Evolutionary conservation across 2,329 filamentous ascomycete species (phyloP).

Genomic region (Aspergillus fischeri): DNA sequence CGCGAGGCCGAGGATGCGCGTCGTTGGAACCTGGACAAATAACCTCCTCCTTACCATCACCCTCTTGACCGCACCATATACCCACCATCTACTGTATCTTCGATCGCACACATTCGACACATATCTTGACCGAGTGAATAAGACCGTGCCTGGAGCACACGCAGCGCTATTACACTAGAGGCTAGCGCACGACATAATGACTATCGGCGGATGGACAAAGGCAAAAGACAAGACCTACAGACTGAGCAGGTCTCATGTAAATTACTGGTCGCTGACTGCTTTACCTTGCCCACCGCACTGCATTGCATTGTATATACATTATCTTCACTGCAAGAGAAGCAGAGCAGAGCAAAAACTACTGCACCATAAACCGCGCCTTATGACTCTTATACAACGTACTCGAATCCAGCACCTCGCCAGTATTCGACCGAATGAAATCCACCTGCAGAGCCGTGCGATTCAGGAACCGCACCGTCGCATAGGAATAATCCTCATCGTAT

Average conservation of each 20-base stretch:
- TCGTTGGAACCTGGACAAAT: slow-evolving; percentile 8
- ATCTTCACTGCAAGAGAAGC: too few species aligned
- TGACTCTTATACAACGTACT: slow-evolving; percentile 50
- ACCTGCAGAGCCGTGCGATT: slow-evolving; percentile 47
- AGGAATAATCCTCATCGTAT: slow-evolving; percentile 46
- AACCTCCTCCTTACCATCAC: not conserved
- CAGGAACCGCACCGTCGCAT: slow-evolving; percentile 46
- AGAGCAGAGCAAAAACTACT: slow-evolving; percentile 34
- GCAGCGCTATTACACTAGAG: not conserved
- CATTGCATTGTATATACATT: not conserved
- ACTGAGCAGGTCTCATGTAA: not conserved
- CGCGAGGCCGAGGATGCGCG: slow-evolving; percentile 8
- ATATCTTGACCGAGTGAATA: not conserved
- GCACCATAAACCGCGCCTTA: slow-evolving; percentile 44
- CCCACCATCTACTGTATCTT: too few species aligned
- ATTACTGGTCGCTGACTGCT: not conserved
- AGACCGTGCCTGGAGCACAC: not conserved
- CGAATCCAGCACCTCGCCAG: slow-evolving; percentile 47
- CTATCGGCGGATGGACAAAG: not conserved
- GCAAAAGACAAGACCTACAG: not conserved
- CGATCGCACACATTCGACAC: too few species aligned
- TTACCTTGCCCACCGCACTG: too few species aligned
- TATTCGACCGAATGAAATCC: slow-evolving; percentile 49
- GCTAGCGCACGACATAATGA: not conserved
- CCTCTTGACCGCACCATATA: not conserved